These are phyloP conservation scores for Guyanaporus albipodus DNA, from an alignment of 768 basidiomycete genomes.

Conservation along the genomic window DNA sequence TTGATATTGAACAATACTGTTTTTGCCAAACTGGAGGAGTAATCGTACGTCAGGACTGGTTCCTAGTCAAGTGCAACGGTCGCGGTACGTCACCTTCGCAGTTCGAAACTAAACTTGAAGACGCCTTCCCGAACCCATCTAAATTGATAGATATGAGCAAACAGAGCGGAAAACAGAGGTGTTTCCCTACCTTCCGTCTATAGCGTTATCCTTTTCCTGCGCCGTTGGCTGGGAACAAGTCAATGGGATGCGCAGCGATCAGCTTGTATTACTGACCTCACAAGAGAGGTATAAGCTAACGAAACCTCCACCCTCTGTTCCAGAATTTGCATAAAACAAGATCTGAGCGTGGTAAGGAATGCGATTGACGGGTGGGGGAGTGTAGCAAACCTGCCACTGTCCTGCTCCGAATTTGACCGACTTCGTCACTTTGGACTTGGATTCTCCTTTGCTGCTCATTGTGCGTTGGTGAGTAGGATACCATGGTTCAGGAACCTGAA, in stretches of 20 bases:
- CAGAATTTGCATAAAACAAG: constrained; percentile 81
- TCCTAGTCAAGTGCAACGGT: neutral
- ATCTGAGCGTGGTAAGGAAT: constrained; percentile 43
- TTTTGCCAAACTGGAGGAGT: constrained; percentile 39
- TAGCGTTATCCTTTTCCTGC: constrained; percentile 66
- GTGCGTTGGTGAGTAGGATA: neutral
- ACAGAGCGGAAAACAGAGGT: neutral
- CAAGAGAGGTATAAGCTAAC: constrained; percentile 80
- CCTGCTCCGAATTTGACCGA: constrained; percentile 75
- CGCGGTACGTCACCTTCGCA: constrained; percentile 50
- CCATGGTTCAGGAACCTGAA: too few species aligned
- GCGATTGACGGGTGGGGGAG: neutral
- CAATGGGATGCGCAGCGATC: neutral
- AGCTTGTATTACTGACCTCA: constrained; percentile 49
- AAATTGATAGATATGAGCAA: neutral
- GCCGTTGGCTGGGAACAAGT: constrained; percentile 57
- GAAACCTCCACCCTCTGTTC: constrained; percentile 54
- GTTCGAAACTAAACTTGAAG: constrained; percentile 84
- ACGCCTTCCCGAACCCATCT: constrained; percentile 85
- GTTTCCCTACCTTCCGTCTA: constrained; percentile 56
- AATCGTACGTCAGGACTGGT: neutral
- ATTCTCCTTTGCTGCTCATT: constrained; percentile 57
- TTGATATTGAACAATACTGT: constrained; percentile 56
- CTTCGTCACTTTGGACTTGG: constrained; percentile 74
- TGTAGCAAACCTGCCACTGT: constrained; percentile 56